Conservation (phyloP, 2,329 filamentous ascomycete species). For the Aschersonia sp. region DNA sequence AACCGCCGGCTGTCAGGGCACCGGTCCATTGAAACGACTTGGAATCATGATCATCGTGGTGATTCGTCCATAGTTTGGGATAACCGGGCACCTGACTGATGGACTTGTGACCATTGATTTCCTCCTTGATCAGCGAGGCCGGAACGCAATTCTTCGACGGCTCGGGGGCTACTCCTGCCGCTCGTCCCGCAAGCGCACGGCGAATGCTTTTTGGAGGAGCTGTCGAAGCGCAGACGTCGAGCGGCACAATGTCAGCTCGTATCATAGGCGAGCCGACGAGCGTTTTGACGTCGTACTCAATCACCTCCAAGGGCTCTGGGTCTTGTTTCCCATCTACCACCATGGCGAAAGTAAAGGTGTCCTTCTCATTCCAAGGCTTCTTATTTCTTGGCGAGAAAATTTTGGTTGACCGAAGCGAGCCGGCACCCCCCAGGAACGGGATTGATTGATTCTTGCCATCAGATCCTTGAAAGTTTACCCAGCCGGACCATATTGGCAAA, state of each 20-base stretch:
- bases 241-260: background rate
- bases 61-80: background rate
- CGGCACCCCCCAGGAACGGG: constrained; percentile 4
- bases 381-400: background rate
- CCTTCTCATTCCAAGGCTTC: background rate
- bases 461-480: constrained; percentile 3
- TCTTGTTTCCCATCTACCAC: background rate
- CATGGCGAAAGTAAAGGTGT: background rate
- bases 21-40: constrained; percentile 1
- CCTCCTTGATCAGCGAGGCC: background rate
- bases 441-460: constrained; percentile 3
- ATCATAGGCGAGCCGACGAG: background rate
- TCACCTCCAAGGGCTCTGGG: background rate
- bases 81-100: constrained; percentile 2
- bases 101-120: background rate
- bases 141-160: background rate
- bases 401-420: constrained; percentile 2
- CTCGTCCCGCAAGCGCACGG: background rate
- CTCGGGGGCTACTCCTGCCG: background rate
- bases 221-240: background rate
- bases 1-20: background rate
- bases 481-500: constrained; percentile 6
- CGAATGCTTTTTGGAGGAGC: background rate
- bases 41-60: background rate
- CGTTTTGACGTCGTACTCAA: background rate